These are phyloP conservation scores for Jackrogersella multiformis DNA, from an alignment of 495 filamentous ascomycete species.

Conservation along the genomic window DNA sequence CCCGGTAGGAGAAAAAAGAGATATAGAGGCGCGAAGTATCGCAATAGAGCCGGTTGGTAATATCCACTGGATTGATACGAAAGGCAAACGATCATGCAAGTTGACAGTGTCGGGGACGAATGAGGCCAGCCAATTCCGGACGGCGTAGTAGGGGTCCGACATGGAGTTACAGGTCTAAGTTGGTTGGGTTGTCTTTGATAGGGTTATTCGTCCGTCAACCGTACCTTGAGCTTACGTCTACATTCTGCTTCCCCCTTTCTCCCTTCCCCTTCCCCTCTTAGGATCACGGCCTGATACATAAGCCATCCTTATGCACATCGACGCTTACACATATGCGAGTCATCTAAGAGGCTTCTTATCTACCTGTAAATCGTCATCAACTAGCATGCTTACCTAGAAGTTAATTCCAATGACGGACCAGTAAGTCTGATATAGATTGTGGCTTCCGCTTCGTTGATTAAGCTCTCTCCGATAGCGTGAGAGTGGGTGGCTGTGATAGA, in stretches of 20 bases:
- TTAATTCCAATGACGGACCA: not conserved
- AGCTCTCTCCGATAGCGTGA: conserved; percentile 18
- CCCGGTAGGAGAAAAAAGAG: conserved; percentile 8
- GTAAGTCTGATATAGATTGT: conserved; percentile 29
- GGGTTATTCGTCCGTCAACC: conserved; percentile 6
- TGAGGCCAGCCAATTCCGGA: conserved; percentile 28
- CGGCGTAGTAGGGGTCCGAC: conserved; percentile 20
- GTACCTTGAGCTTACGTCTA: not conserved
- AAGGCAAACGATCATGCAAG: conserved; percentile 27
- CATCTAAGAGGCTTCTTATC: not conserved
- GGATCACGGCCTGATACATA: conserved; percentile 7
- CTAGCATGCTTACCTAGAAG: not conserved
- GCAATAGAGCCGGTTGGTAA: conserved; percentile 20
- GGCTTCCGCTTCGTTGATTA: conserved; percentile 29
- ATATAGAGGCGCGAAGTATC: conserved; percentile 22
- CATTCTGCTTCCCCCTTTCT: not conserved
- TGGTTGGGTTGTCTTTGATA: conserved; percentile 18
- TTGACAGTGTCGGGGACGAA: conserved; percentile 31
- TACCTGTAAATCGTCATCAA: not conserved
- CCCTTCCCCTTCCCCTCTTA: not conserved
- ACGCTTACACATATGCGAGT: not conserved
- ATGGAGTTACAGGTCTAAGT: conserved; percentile 6
- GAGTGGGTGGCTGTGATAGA: conserved; percentile 32
- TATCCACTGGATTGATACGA: conserved; percentile 36
- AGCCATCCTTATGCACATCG: conserved; percentile 4